Conservation (phyloP, 2,329 filamentous ascomycete genomes). For the Emmonsiellopsis sp. region DNA sequence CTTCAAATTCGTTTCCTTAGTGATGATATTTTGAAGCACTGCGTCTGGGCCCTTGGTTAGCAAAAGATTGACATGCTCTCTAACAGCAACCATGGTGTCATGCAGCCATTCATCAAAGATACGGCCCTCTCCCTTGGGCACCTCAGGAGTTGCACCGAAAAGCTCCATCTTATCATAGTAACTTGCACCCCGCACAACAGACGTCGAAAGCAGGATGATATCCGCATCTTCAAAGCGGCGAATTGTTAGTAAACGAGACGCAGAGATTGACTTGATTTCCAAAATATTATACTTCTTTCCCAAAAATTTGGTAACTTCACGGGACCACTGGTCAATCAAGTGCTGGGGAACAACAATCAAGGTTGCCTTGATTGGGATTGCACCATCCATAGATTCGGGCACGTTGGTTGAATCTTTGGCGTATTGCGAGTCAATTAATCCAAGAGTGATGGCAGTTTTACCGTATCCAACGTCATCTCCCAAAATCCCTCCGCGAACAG, state of each 20-base stretch:
- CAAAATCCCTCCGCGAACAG: constrained; percentile 50
- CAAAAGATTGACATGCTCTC: constrained; percentile 31
- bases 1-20: constrained; percentile 21
- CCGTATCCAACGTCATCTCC: constrained; percentile 58
- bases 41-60: constrained; percentile 18
- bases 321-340: constrained; percentile 49
- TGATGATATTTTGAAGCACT: constrained; percentile 23
- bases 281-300: constrained; percentile 35
- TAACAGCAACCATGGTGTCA: constrained; percentile 33
- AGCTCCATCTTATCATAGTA: constrained; percentile 44
- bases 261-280: constrained; percentile 28
- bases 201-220: constrained; percentile 48
- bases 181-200: constrained; percentile 34
- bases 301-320: constrained; percentile 45
- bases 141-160: constrained; percentile 40
- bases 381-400: constrained; percentile 9
- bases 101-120: constrained; percentile 47
- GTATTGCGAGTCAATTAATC: constrained; percentile 43
- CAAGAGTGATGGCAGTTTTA: constrained; percentile 54
- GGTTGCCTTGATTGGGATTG: constrained; percentile 45
- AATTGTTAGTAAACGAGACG: constrained; percentile 36
- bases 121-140: constrained; percentile 33
- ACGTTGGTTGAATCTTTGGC: constrained; percentile 13
- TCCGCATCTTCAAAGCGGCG: constrained; percentile 38
- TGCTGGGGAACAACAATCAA: constrained; percentile 49